Conservation (phyloP, 2,329 filamentous ascomycete species). For the Diaporthe citri region DNA sequence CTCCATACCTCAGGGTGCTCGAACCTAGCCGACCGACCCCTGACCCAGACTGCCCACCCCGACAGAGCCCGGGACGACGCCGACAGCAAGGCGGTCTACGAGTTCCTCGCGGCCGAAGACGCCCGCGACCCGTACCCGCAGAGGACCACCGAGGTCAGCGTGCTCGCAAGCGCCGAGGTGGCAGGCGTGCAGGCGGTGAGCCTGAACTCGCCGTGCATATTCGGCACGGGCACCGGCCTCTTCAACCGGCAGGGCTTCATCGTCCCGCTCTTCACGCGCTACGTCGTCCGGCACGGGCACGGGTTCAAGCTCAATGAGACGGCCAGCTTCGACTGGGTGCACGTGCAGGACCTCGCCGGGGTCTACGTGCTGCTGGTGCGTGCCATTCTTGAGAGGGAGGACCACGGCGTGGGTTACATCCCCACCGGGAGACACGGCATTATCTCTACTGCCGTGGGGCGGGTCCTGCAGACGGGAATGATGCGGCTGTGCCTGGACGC, state of each 20-base stretch:
- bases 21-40: neutral
- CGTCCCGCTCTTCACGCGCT: neutral
- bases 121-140: neutral
- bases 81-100: neutral
- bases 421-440: neutral
- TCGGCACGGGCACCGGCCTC: neutral
- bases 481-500: neutral
- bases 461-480: neutral
- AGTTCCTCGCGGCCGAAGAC: neutral
- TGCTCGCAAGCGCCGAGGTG: neutral
- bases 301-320: neutral
- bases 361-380: neutral
- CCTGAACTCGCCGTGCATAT: neutral
- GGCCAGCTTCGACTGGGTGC: neutral
- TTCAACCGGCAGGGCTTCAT: neutral
- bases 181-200: neutral
- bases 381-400: neutral
- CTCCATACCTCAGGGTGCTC: neutral
- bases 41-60: neutral
- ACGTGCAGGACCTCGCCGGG: neutral
- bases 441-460: neutral
- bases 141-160: neutral
- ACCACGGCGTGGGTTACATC: neutral
- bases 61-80: neutral
- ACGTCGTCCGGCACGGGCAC: neutral